Conservation (phyloP, 768 basidiomycete genomes). For the Symmetrospora coprosmae region DNA sequence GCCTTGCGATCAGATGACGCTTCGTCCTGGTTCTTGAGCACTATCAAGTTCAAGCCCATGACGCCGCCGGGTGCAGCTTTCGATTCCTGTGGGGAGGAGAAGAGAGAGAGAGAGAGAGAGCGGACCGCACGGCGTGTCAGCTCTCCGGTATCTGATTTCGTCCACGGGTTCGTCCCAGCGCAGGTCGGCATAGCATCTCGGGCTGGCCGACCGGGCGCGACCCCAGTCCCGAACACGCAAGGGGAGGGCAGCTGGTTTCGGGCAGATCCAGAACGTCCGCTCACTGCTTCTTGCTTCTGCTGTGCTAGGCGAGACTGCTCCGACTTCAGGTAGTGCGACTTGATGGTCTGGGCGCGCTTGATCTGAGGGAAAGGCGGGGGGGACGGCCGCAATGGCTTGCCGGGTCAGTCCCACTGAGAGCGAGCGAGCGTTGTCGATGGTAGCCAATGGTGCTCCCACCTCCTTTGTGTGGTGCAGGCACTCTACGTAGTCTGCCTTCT, state of each 20-base stretch:
- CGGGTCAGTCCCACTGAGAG: too few relatives aligned
- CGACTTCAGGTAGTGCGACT: slow-evolving; percentile 41
- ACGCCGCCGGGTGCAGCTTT: not conserved
- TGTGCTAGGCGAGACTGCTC: slow-evolving; percentile 53
- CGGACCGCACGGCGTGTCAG: slow-evolving; percentile 22
- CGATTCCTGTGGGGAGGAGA: not conserved
- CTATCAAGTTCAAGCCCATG: slow-evolving; percentile 12
- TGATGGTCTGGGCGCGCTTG: slow-evolving; percentile 40
- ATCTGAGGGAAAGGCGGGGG: slow-evolving; percentile 33
- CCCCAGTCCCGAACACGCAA: not conserved
- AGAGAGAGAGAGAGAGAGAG: not conserved
- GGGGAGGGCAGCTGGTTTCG: not conserved
- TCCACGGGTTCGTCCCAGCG: too few relatives aligned
- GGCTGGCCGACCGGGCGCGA: too few relatives aligned
- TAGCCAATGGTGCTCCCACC: slow-evolving; percentile 43
- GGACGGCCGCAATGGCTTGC: too few relatives aligned
- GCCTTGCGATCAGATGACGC: too few relatives aligned
- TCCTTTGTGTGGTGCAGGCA: slow-evolving; percentile 80
- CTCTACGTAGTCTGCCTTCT: slow-evolving; percentile 74
- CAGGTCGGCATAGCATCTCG: too few relatives aligned
- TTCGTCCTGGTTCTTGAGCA: not conserved
- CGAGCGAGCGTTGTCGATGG: too few relatives aligned
- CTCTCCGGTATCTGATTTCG: too few relatives aligned
- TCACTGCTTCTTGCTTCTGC: slow-evolving; percentile 56
- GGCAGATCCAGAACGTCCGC: too few relatives aligned